Evolutionary conservation across 2,329 filamentous ascomycete genomes (phyloP).

Genomic region (Fonsecaea monophora): DNA sequence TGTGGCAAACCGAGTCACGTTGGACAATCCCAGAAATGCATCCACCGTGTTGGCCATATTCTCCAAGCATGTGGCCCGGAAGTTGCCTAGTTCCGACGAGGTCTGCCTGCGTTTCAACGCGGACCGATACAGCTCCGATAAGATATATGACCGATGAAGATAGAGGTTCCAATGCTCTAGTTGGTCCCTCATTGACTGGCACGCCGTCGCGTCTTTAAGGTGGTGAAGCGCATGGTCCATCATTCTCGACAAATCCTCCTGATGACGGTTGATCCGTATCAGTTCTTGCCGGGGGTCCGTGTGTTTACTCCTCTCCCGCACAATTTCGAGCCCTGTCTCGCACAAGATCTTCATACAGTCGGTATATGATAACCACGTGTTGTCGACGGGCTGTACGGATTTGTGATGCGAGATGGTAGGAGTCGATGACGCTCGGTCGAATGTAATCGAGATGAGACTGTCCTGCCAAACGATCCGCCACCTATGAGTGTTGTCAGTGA

Average conservation of each 20-base stretch:
- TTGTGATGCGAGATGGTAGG: constrained; percentile 31
- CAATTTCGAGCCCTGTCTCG: constrained; percentile 40
- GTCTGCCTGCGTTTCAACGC: constrained; percentile 59
- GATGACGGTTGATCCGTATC: constrained; percentile 61
- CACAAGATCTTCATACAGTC: constrained; percentile 44
- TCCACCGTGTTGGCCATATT: constrained; percentile 24
- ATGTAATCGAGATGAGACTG: constrained; percentile 46
- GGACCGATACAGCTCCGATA: constrained; percentile 66
- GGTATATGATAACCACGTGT: constrained; percentile 38
- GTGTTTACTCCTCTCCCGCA: constrained; percentile 56
- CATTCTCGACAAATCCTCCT: constrained; percentile 62
- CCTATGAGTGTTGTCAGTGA: constrained; percentile 41
- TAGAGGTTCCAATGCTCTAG: constrained; percentile 66
- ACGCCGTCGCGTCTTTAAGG: constrained; percentile 60
- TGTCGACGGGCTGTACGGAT: neutral
- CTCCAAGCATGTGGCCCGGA: constrained; percentile 15
- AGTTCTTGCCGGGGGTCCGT: constrained; percentile 59
- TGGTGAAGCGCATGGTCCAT: constrained; percentile 63
- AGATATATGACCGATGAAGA: constrained; percentile 66
- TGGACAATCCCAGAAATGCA: constrained; percentile 26
- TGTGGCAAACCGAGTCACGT: constrained; percentile 14
- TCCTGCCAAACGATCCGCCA: constrained; percentile 47
- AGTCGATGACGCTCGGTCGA: constrained; percentile 45
- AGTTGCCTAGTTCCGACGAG: constrained; percentile 4
- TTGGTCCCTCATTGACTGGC: constrained; percentile 54